phyloP scores from a whole-genome alignment of 805 yeast genomes.

The Kodamaea neixiangensis region DNA sequence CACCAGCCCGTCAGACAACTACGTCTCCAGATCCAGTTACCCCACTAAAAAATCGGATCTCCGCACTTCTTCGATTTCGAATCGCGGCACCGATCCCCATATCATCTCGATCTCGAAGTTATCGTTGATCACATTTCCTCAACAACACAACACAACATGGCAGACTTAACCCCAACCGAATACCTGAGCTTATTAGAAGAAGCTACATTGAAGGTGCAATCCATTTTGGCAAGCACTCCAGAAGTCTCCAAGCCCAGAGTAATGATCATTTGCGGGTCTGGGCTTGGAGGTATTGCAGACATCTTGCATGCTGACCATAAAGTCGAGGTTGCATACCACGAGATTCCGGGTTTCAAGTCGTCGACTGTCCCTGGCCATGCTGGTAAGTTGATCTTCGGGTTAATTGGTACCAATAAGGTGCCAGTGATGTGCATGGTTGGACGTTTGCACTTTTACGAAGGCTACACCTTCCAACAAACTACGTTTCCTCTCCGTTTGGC shows the following conservation, averaged over 20 bases:
- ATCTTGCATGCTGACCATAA: constrained; percentile 42
- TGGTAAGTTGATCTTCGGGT: constrained; percentile 80
- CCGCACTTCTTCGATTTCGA: not conserved
- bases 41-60: not conserved
- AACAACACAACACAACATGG: constrained; percentile 5
- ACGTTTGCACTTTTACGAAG: constrained; percentile 89
- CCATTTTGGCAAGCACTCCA: constrained; percentile 13
- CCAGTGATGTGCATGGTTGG: constrained; percentile 95
- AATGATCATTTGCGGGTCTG: constrained; percentile 91
- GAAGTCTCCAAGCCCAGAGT: constrained; percentile 51
- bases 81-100: not conserved
- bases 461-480: constrained; percentile 77
- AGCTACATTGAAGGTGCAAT: constrained; percentile 20
- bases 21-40: not conserved
- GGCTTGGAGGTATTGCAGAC: constrained; percentile 82
- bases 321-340: constrained; percentile 58
- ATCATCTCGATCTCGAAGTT: not conserved
- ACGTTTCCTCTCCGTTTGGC: constrained; percentile 86
- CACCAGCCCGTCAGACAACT: too few relatives aligned
- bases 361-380: constrained; percentile 92
- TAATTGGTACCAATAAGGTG: constrained; percentile 62
- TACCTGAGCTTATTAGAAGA: constrained; percentile 21
- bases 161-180: constrained; percentile 16
- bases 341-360: constrained; percentile 76
- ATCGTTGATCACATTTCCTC: too few relatives aligned